Evolutionary conservation across 495 filamentous ascomycete species (phyloP).

Genomic region (Cenococcum geophilum): DNA sequence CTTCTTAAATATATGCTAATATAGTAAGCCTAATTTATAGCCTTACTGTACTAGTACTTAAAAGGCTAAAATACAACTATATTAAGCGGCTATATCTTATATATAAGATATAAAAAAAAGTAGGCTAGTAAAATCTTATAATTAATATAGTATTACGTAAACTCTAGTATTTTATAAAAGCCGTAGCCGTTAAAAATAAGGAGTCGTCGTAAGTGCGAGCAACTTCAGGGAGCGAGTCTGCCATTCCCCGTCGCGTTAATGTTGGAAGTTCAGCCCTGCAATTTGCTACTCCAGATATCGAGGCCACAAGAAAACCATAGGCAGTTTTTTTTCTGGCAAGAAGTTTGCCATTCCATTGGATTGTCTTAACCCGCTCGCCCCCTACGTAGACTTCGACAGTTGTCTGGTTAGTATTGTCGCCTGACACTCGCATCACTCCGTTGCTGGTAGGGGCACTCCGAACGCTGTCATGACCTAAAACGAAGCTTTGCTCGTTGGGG

Average conservation of each 20-base stretch:
- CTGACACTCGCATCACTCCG: slow-evolving; percentile 10
- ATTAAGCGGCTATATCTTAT: too few relatives aligned
- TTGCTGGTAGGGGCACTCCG: slow-evolving; percentile 5
- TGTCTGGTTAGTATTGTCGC: slow-evolving; percentile 23
- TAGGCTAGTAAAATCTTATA: too few relatives aligned
- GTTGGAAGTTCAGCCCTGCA: slow-evolving; percentile 11
- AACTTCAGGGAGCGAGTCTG: slow-evolving; percentile 20
- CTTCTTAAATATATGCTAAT: too few relatives aligned
- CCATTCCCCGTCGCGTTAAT: slow-evolving; percentile 8
- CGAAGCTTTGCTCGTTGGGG: slow-evolving; percentile 18
- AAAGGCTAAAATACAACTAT: too few relatives aligned
- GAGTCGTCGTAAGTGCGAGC: slow-evolving; percentile 18
- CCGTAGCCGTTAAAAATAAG: too few relatives aligned
- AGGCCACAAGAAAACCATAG: slow-evolving; percentile 19
- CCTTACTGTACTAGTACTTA: too few relatives aligned
- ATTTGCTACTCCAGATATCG: slow-evolving; percentile 6
- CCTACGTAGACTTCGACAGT: slow-evolving; percentile 25
- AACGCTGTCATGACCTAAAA: slow-evolving; percentile 18
- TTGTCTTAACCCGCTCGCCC: not conserved
- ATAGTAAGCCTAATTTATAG: too few relatives aligned
- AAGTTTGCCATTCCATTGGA: slow-evolving; percentile 22
- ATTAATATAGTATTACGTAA: too few relatives aligned
- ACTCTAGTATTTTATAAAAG: too few relatives aligned
- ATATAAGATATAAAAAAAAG: too few relatives aligned
- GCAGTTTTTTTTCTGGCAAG: slow-evolving; percentile 10